Percentiles rank a stretch among this genome's conserved stretches.
Conservation (phyloP, 73 alveolate genomes). For the Paramecium sonneborni region DNA sequence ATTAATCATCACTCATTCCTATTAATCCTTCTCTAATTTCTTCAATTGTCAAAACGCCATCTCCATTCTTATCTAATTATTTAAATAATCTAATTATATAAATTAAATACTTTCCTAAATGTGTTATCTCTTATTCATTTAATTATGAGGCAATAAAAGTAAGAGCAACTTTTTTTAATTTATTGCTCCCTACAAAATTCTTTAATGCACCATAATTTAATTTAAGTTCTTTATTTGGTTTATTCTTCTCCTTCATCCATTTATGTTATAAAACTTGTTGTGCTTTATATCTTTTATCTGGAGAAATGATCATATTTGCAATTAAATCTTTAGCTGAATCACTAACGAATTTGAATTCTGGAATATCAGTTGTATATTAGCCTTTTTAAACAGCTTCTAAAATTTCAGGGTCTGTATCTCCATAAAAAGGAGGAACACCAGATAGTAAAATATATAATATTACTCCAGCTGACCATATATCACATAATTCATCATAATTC, state of each 20-base stretch:
- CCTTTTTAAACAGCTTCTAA: slow-evolving; percentile 71
- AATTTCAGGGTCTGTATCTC: slow-evolving; percentile 74
- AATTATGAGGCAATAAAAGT: slow-evolving; percentile 70
- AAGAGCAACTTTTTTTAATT: slow-evolving; percentile 67
- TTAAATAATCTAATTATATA: slow-evolving; percentile 61
- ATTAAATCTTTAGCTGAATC: slow-evolving; percentile 77
- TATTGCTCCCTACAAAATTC: slow-evolving; percentile 62
- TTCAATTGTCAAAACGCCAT: slow-evolving; percentile 72
- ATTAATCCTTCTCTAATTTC: slow-evolving; percentile 71
- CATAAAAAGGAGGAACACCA: slow-evolving; percentile 80
- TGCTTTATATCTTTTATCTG: slow-evolving; percentile 73
- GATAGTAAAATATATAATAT: slow-evolving; percentile 73
- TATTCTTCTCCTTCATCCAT: slow-evolving; percentile 69
- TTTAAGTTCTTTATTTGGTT: slow-evolving; percentile 58
- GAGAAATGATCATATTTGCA: slow-evolving; percentile 66
- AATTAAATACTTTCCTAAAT: slow-evolving; percentile 58
- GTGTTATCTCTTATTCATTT: slow-evolving; percentile 62
- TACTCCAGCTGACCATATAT: slow-evolving; percentile 80
- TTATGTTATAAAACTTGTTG: slow-evolving; percentile 62
- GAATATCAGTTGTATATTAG: slow-evolving; percentile 61
- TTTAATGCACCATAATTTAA: slow-evolving; percentile 53
- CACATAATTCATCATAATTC: slow-evolving; percentile 75
- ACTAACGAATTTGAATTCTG: slow-evolving; percentile 64
- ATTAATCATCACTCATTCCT: slow-evolving; percentile 51
- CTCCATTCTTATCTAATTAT: slow-evolving; percentile 70